Conservation (phyloP, 805 yeast species). For the Wickerhamomyces canadensis region DNA sequence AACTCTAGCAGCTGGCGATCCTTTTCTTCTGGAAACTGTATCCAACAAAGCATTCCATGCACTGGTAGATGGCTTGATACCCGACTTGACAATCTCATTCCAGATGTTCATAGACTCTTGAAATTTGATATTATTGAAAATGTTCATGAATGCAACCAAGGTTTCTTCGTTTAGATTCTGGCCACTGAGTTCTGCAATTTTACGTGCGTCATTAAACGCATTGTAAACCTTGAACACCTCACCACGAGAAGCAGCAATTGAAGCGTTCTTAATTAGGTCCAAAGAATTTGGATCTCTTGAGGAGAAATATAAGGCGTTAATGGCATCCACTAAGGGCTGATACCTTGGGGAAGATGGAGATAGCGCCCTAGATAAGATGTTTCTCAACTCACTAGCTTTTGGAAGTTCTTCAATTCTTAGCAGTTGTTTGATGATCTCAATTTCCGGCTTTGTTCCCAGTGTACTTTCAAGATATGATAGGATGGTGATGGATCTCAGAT, state of each 20-base stretch:
- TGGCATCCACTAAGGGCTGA: slow-evolving; percentile 1
- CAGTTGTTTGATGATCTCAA: slow-evolving; percentile 10
- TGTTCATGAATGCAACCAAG: slow-evolving; percentile 39
- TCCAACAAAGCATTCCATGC: slow-evolving; percentile 59
- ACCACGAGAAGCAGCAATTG: slow-evolving; percentile 12
- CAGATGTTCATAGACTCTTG: slow-evolving; percentile 41
- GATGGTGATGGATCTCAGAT: slow-evolving; percentile 3
- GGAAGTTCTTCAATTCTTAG: slow-evolving; percentile 13
- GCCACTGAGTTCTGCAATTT: slow-evolving; percentile 23
- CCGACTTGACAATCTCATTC: slow-evolving; percentile 39
- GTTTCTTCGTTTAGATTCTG: slow-evolving; percentile 36
- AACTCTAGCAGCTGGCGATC: slow-evolving; percentile 23
- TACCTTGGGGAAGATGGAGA: slow-evolving; percentile 7
- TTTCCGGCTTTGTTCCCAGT: slow-evolving; percentile 3
- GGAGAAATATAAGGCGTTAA: slow-evolving; percentile 8
- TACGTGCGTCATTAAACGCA: slow-evolving; percentile 14
- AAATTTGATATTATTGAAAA: slow-evolving; percentile 33
- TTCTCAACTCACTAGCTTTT: background rate
- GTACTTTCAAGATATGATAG: slow-evolving; percentile 17
- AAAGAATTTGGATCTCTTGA: slow-evolving; percentile 20
- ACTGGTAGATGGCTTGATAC: slow-evolving; percentile 35
- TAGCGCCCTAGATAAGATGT: slow-evolving; percentile 1
- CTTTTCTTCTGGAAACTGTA: slow-evolving; percentile 31
- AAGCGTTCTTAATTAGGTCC: slow-evolving; percentile 12
- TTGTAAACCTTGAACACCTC: slow-evolving; percentile 12